Evolutionary conservation across 768 basidiomycete species (phyloP).

Genomic region (Kwoniella heveanensis): DNA sequence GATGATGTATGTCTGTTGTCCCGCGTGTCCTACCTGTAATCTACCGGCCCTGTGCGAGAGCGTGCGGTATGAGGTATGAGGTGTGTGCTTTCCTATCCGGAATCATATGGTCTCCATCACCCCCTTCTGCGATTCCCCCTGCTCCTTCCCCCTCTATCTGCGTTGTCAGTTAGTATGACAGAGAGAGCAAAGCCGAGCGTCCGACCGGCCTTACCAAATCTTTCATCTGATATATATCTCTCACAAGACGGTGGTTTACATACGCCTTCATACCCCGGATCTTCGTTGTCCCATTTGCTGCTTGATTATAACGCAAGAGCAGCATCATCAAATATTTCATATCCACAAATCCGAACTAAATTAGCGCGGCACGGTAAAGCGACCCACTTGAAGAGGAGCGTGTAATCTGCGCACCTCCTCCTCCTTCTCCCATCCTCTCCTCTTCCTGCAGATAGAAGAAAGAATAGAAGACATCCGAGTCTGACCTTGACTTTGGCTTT

Average conservation of each 20-base stretch:
- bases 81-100: no score
- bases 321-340: neutral
- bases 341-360: slow-evolving; percentile 11
- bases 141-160: no score
- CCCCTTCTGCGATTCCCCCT: slow-evolving; percentile 1
- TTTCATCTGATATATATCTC: neutral
- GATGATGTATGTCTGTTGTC: neutral
- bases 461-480: neutral
- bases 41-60: neutral
- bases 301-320: slow-evolving; percentile 7
- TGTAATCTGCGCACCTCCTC: neutral
- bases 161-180: no score
- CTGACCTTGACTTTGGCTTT: no score
- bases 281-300: no score
- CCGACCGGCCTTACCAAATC: neutral
- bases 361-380: slow-evolving; percentile 16
- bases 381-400: neutral
- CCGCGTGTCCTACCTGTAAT: neutral
- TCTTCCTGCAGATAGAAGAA: neutral
- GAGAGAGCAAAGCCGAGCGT: neutral
- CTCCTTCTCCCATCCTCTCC: neutral
- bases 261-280: neutral
- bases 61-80: no score
- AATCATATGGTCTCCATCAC: neutral
- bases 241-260: neutral